These are phyloP conservation scores for Omphalotus guepiniiformis DNA, from an alignment of 768 basidiomycete species.

Conservation along the genomic window DNA sequence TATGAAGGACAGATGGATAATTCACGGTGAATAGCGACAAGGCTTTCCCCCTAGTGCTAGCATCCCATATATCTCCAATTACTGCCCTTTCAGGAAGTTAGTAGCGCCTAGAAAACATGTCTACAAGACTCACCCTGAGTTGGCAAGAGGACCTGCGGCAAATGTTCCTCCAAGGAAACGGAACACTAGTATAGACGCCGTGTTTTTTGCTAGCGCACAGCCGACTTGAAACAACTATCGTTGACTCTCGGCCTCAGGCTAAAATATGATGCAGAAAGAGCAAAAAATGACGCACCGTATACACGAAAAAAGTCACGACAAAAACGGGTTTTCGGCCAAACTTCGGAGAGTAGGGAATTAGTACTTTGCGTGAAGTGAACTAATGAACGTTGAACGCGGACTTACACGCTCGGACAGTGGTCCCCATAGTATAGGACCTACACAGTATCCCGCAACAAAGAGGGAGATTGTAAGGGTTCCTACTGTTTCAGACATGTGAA, in stretches of 20 bases:
- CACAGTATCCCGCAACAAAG: constrained; percentile 62
- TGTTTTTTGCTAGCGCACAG: constrained; percentile 56
- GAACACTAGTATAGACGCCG: constrained; percentile 60
- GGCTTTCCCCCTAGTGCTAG: constrained; percentile 56
- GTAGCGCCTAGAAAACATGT: background rate
- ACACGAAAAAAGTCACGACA: constrained; percentile 49
- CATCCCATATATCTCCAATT: constrained; percentile 63
- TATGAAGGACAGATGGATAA: background rate
- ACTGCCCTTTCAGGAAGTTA: constrained; percentile 33
- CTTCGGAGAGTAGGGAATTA: constrained; percentile 20
- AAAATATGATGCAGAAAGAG: background rate
- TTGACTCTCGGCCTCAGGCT: background rate
- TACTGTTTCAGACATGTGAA: constrained; percentile 47
- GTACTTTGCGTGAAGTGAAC: background rate
- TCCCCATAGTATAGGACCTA: constrained; percentile 54
- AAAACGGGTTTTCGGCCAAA: constrained; percentile 58
- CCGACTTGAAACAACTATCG: constrained; percentile 58
- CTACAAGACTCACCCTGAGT: constrained; percentile 48
- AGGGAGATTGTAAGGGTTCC: constrained; percentile 54
- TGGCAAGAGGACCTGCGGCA: constrained; percentile 64
- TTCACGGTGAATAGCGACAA: constrained; percentile 56
- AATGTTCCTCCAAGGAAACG: constrained; percentile 67
- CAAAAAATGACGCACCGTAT: too few species aligned
- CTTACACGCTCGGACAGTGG: constrained; percentile 38
- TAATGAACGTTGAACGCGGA: background rate